Conservation (phyloP, 2,329 filamentous ascomycete species). For the Claviceps arundinis region DNA sequence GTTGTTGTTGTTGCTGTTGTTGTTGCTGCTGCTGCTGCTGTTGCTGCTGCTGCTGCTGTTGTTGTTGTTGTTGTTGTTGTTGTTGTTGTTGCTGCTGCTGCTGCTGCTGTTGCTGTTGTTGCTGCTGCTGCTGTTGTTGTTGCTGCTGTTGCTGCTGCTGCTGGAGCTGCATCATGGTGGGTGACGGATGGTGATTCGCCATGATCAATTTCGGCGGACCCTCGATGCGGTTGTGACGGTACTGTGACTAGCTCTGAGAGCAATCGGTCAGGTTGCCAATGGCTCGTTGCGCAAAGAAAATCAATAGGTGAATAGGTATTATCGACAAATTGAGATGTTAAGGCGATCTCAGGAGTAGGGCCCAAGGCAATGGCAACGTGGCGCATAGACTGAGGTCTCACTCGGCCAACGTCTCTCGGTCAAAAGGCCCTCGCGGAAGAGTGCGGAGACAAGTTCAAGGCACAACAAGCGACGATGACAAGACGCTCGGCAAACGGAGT, state of each 20-base stretch:
- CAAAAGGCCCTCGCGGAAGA: background rate
- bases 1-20: constrained; percentile 36
- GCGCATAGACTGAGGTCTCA: constrained; percentile 6
- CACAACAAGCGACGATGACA: constrained; percentile 1
- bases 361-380: background rate
- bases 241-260: background rate
- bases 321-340: background rate
- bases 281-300: background rate
- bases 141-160: constrained; percentile 28
- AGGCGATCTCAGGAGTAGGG: constrained; percentile 1
- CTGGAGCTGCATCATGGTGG: constrained; percentile 57
- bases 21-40: constrained; percentile 35
- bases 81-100: constrained; percentile 41
- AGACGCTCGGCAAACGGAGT: constrained; percentile 1
- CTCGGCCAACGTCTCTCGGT: constrained; percentile 1
- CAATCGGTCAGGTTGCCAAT: background rate
- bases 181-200: constrained; percentile 71
- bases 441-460: background rate
- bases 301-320: background rate
- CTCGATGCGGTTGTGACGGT: background rate
- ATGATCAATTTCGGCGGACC: constrained; percentile 27
- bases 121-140: constrained; percentile 32
- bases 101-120: constrained; percentile 26
- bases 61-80: constrained; percentile 38
- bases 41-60: constrained; percentile 42